A percentile compares a stretch with the other conserved stretches of the same genome.
These are phyloP conservation scores for Viola pubescens DNA, from an alignment of 441 rosid species.

Conservation along the genomic window DNA sequence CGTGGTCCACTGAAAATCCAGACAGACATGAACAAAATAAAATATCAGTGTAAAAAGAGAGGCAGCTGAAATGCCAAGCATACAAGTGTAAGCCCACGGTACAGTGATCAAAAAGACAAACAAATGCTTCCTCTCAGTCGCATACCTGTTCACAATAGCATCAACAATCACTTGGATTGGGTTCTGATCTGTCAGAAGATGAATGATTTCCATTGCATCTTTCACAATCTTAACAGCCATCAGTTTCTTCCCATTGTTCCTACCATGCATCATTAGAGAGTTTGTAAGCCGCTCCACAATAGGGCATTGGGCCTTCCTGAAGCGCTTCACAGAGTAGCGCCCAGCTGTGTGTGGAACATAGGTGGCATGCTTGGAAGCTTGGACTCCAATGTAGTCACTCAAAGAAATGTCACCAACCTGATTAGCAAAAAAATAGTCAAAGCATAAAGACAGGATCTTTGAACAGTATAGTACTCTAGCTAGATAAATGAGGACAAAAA, in stretches of 20 bases:
- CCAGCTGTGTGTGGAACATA: constrained; percentile 96
- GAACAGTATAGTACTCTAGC: not conserved
- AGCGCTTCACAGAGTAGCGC: constrained; percentile 74
- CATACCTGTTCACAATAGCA: constrained; percentile 71
- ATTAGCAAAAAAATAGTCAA: not conserved
- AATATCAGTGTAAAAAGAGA: not conserved
- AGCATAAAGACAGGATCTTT: not conserved
- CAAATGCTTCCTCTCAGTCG: not conserved
- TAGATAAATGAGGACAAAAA: not conserved
- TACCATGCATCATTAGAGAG: constrained; percentile 85
- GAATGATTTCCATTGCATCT: constrained; percentile 83
- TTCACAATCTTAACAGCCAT: constrained; percentile 72
- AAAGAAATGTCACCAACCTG: constrained; percentile 62
- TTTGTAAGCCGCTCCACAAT: constrained; percentile 82
- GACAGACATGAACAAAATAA: not conserved
- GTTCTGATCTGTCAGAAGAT: constrained; percentile 61
- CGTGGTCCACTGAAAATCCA: constrained; percentile 43
- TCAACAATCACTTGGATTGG: constrained; percentile 81
- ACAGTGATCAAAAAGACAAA: not conserved
- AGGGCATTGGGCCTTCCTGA: constrained; percentile 93
- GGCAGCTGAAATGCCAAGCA: not conserved
- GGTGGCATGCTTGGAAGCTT: constrained; percentile 57
- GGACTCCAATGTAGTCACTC: constrained; percentile 59
- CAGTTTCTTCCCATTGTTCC: constrained; percentile 80
- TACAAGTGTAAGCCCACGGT: not conserved